Conservation (phyloP, 1,139 yeast species). For the Lodderomyces jiufengensis region DNA sequence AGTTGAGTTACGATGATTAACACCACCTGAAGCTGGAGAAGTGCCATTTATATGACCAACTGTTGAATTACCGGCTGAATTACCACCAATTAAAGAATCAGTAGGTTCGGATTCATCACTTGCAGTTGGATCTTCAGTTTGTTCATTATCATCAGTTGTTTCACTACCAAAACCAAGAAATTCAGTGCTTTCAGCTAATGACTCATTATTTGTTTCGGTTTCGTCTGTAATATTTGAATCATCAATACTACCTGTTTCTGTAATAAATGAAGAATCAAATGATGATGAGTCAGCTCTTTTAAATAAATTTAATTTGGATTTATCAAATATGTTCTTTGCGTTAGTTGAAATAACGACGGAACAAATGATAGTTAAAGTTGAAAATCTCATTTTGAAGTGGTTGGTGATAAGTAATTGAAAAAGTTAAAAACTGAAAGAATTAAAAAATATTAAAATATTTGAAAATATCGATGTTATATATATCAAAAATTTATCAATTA, state of each 20-base stretch:
- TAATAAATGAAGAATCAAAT: neutral
- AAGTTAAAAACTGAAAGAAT: constrained; percentile 1
- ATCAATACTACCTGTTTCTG: neutral
- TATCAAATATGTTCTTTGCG: neutral
- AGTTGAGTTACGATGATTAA: constrained; percentile 8
- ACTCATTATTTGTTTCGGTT: constrained; percentile 6
- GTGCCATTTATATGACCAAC: constrained; percentile 4
- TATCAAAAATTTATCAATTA: neutral
- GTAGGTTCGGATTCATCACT: constrained; percentile 5
- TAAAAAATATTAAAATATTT: too few species aligned
- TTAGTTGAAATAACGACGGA: constrained; percentile 4
- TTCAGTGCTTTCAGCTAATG: constrained; percentile 10
- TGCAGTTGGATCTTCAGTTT: constrained; percentile 9
- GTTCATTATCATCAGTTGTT: constrained; percentile 13
- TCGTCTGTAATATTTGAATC: constrained; percentile 11
- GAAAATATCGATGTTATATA: neutral
- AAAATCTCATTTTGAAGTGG: constrained; percentile 3
- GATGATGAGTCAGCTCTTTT: constrained; percentile 4
- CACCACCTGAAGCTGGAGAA: constrained; percentile 11
- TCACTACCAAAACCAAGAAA: constrained; percentile 10
- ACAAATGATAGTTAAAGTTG: constrained; percentile 4
- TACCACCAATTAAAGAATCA: constrained; percentile 1
- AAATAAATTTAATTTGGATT: constrained; percentile 1
- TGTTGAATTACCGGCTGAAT: neutral
- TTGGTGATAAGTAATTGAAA: neutral